These are phyloP conservation scores for Petunia axillaris DNA, from an alignment of 257 asterid genomes.

Conservation along the genomic window DNA sequence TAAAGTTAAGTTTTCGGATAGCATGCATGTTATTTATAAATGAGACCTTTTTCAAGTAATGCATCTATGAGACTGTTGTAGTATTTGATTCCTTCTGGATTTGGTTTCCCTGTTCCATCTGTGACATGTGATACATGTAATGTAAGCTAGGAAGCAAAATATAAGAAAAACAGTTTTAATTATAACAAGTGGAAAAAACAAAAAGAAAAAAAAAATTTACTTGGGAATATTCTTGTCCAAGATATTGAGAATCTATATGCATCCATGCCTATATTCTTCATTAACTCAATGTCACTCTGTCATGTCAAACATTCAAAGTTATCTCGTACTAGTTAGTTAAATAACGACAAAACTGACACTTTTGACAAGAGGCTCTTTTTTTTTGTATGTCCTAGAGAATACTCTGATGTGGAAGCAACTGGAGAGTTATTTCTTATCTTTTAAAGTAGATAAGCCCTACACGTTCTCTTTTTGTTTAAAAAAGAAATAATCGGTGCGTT, in stretches of 20 bases:
- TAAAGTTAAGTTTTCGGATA: not conserved
- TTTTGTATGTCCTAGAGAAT: not conserved
- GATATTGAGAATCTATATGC: slow-evolving; percentile 91
- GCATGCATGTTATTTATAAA: not conserved
- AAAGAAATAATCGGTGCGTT: not conserved
- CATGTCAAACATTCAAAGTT: slow-evolving; percentile 26
- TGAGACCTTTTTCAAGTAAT: slow-evolving; percentile 64
- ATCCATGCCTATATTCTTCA: slow-evolving; percentile 86
- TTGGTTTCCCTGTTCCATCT: slow-evolving; percentile 87
- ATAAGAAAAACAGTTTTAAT: not conserved
- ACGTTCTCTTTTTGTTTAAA: not conserved
- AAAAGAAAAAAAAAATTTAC: slow-evolving; percentile 36
- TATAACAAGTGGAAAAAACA: not conserved
- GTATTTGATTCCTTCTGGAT: slow-evolving; percentile 71
- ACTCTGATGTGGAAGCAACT: slow-evolving; percentile 28
- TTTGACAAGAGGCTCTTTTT: slow-evolving; percentile 28
- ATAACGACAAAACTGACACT: slow-evolving; percentile 16
- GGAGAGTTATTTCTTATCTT: slow-evolving; percentile 35
- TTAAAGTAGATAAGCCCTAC: not conserved
- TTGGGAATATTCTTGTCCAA: slow-evolving; percentile 86
- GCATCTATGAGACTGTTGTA: slow-evolving; percentile 79
- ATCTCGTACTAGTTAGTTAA: slow-evolving; percentile 35
- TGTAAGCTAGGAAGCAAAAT: not conserved
- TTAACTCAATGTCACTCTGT: slow-evolving; percentile 79
- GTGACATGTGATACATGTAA: slow-evolving; percentile 19